A percentile compares a stretch with the other conserved stretches of the same genome.
These are phyloP conservation scores for Phytophthora capsici DNA, from an alignment of 352 stramenopile species.

Conservation along the genomic window DNA sequence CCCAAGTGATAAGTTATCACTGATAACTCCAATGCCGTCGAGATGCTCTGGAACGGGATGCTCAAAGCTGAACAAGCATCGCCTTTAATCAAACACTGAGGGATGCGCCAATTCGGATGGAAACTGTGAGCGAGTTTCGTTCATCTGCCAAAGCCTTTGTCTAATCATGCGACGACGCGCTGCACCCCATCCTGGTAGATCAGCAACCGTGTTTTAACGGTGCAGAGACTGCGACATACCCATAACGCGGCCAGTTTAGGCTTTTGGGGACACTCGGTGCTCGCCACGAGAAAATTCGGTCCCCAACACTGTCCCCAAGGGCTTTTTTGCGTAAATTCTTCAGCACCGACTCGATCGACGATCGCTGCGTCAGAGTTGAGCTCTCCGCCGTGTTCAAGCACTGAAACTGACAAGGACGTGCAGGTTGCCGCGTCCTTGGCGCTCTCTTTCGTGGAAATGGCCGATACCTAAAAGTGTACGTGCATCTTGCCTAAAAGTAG, in stretches of 20 bases:
- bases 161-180: constrained; percentile 3
- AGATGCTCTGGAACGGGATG: constrained; percentile 10
- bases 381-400: constrained; percentile 14
- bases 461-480: too few species aligned
- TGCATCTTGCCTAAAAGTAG: not conserved
- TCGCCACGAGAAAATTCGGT: constrained; percentile 19
- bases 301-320: constrained; percentile 17
- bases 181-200: not conserved
- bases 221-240: not conserved
- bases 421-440: not conserved
- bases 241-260: constrained; percentile 5
- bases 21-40: too few species aligned
- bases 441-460: not conserved
- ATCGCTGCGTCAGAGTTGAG: not conserved
- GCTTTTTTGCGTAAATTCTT: constrained; percentile 7
- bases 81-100: constrained; percentile 5
- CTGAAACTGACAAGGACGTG: not conserved
- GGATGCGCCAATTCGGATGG: constrained; percentile 5
- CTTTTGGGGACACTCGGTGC: constrained; percentile 8
- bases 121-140: not conserved
- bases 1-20: too few species aligned
- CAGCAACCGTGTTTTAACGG: constrained; percentile 11
- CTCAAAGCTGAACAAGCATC: constrained; percentile 5
- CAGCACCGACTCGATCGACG: constrained; percentile 6
- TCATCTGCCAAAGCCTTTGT: not conserved